Evolutionary conservation across 768 basidiomycete genomes (phyloP), one percentile per base, ranked within the genome.

Genomic region (Naganishia friedmannii): DNA sequence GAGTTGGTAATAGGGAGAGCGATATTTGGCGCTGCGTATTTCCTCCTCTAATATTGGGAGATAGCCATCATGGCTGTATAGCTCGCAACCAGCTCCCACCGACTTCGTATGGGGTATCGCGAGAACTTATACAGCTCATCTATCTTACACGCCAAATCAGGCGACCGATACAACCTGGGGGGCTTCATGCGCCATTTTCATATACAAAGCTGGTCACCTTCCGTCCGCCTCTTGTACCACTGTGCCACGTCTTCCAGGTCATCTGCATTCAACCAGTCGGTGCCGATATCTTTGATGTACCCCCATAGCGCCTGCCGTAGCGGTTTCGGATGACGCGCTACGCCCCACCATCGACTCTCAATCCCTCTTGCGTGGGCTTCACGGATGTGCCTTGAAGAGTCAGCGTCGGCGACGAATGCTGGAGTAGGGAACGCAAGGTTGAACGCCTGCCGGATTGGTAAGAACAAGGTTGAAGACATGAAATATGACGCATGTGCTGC

Each of bases 231-330:
- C 51, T 46, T 32, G 8, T 48, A 58, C n/a, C 58, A 69, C 28
- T 53, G 37, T 17, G 56, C 57, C 4, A 69, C 68, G 6, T 69
- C 68, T 19, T 53, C 56, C 56, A 69, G 26, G 39, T 69, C 56
- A 51, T 69, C 68, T 3, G 68, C 68, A 45, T 69, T 69, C 45
- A 69, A 42, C 68, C 68, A 69, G 34, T 69, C 68, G 29, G 68
- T 58, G 21, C 68, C 68, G 3, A 69, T 48, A 37, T 57, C 57
- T n/a, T 69, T 69, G 21, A 63, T 29, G 15, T 48, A 32, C 21
- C 68, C 48, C 68, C 68, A 69, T 46, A 69, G 26, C 19, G 45
- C 48, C 57, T 53, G 58, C 28, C 68, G 60, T 0, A 69, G 29
- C 15, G 45, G 31, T 34, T 19, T 69, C 3, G 68, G 68, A 28